Base-by-base conservation (phyloP, 495 filamentous ascomycete genomes). In the Friedmanniomyces simplex region DNA sequence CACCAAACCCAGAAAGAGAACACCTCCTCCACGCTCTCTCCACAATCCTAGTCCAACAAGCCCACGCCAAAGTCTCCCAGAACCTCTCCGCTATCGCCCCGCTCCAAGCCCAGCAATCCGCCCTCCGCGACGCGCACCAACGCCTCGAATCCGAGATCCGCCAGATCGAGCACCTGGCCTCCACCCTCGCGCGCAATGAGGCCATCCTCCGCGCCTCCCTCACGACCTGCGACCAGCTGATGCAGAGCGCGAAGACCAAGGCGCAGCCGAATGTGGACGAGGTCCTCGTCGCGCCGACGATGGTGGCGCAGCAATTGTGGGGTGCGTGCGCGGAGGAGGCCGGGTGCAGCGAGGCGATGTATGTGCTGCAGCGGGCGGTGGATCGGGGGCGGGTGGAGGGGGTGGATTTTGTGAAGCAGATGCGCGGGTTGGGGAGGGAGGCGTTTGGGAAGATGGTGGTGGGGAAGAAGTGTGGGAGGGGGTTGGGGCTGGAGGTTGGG, bases 1-100 rank as follows among this genome's bases (percentile, higher is more conserved):
- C 93, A 0, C 91, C 89, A 1, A 98, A 98, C 68, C 93, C 93
- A 7, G 89, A 98, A 72, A 98, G 96, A 67, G 90, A 96, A 68
- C 82, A 83, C 34, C 81, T 98, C 24, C 79, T 95, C 11, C 79
- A 82, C 43, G 84, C 88, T 16, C 78, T 98, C 24, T 87, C 86
- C 48, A 74, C 74, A 25, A 79, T 82, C 1, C 72, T 98, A 12
- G 71, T 81, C 58, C 69, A 79, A 41, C 84, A 84, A 54, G 80
- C 91, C 1, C 79, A 80, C 24, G 73, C 74, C 47, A 81, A 82
- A 36, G 76, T 83, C 39, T 63, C 72, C 10, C 83, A 89, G 55
- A 87, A 87, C 63, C 74, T 79, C 43, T 74, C 84, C 36, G 87
- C 87, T 26, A 76, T 91, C 0, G 72, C 81, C 0, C 85, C 89